These are phyloP conservation scores for Atkinsonella hypoxylon DNA, from an alignment of 2,329 filamentous ascomycete genomes.

Conservation along the genomic window DNA sequence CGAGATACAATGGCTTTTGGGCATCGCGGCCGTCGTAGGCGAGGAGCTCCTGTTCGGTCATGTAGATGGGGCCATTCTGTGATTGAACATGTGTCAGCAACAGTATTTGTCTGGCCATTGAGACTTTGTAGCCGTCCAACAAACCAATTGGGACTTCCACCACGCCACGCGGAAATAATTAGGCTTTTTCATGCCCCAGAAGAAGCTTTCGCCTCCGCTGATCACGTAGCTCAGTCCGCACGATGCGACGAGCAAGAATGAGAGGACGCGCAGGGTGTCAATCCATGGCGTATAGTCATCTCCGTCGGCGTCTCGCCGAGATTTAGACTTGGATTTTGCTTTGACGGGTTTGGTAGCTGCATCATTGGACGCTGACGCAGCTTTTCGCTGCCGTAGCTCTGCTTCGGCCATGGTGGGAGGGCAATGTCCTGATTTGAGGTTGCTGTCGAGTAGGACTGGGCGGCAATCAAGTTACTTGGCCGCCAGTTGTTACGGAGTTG, in stretches of 20 bases:
- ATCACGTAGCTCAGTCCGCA: conserved; percentile 65
- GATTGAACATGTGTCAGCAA: neutral
- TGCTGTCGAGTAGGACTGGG: neutral
- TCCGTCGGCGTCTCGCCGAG: conserved; percentile 27
- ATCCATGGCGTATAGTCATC: conserved; percentile 49
- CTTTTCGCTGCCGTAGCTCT: conserved; percentile 33
- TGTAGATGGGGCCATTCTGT: conserved; percentile 46
- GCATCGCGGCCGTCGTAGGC: conserved; percentile 68
- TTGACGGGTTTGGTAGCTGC: conserved; percentile 10
- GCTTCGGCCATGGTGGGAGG: conserved; percentile 22
- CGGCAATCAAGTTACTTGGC: too few relatives aligned
- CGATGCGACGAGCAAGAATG: conserved; percentile 53
- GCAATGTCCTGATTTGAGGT: too few relatives aligned
- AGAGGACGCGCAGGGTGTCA: conserved; percentile 58
- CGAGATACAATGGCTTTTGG: conserved; percentile 72
- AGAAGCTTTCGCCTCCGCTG: conserved; percentile 55
- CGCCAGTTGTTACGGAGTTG: too few relatives aligned
- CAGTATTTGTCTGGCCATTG: neutral
- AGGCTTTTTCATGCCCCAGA: conserved; percentile 55
- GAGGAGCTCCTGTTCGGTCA: conserved; percentile 65
- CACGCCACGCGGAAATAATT: conserved; percentile 46
- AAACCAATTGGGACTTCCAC: conserved; percentile 50
- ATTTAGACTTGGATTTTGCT: conserved; percentile 10
- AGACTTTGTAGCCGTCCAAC: conserved; percentile 14
- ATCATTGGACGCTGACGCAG: conserved; percentile 13